Base-by-base conservation (phyloP, 129 eudicot species). In the Flaveria linearis region DNA sequence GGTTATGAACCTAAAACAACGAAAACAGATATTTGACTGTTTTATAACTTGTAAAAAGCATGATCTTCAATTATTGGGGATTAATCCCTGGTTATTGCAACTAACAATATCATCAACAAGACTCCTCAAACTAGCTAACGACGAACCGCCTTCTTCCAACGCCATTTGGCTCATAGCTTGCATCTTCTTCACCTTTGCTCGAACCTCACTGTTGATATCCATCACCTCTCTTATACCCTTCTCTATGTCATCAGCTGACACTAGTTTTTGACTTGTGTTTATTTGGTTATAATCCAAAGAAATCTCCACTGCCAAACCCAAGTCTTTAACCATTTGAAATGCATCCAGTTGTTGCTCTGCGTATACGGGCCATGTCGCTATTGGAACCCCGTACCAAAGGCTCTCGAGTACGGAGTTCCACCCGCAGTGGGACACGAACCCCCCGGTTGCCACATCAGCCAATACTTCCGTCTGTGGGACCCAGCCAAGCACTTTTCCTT, bases 331-430 rank as follows among this genome's bases (percentile, higher is more conserved):
- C 81, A 85, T 11, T 14, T 78, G 64, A 33, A 46, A 47, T 0
- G 86, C 88, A 63, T 82, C 43, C 1, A 81, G 9, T 61, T 77
- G 86, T 53, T 85, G 88, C 64, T 85, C 84, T 0, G 73, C 82
- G 8, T 81, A 82, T 2, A 78, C 14, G 0, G 88, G 88, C 88
- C 86, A 85, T 0, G 84, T 78, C 1, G 86, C 88, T 13, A 78
- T 26, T 1, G 86, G 86, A 15, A 85, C 88, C 14, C 84, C 84
- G 7, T 57, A 62, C 86, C 79, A 74, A 0, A 78, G 13, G 6
- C 86, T 74, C 84, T 85, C 84, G 9, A 78, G n/a, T 16, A 77
- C 4, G 0, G 88, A 85, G 72, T 85, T 85, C 88, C 88, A 85
- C 50, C 86, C 85, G 16, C 88, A 85, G 52, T 85, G 85, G 1